Evolutionary conservation across 116 monocot genomes (phyloP).

Genomic region (Cymodocea nodosa): DNA sequence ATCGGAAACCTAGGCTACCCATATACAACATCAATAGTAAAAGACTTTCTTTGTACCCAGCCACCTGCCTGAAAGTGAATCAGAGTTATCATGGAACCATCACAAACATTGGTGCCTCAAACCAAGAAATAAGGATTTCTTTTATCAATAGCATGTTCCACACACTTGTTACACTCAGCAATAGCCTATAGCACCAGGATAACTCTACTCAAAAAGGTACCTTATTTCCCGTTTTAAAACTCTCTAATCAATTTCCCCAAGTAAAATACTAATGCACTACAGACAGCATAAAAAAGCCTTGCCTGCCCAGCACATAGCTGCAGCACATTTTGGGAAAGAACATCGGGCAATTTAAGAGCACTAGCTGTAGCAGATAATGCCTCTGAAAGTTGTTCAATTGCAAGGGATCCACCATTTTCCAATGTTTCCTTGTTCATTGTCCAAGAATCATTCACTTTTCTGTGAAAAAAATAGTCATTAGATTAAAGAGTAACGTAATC

Average conservation of each 20-base stretch:
- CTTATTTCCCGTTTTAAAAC: too few relatives aligned
- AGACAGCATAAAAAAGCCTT: slow-evolving; percentile 1
- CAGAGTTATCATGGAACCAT: too few relatives aligned
- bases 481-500: background rate
- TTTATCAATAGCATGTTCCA: too few relatives aligned
- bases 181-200: too few relatives aligned
- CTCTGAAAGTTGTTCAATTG: slow-evolving; percentile 75
- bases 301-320: slow-evolving; percentile 62
- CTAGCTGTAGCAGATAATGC: slow-evolving; percentile 47
- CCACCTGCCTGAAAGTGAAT: too few relatives aligned
- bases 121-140: too few relatives aligned
- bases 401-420: slow-evolving; percentile 45
- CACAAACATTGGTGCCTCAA: too few relatives aligned
- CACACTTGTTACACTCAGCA: too few relatives aligned
- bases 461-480: slow-evolving; percentile 10
- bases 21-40: too few relatives aligned
- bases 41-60: too few relatives aligned
- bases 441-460: slow-evolving; percentile 92
- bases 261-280: background rate
- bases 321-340: slow-evolving; percentile 24
- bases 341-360: slow-evolving; percentile 32
- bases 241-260: background rate
- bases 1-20: too few relatives aligned
- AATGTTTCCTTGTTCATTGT: slow-evolving; percentile 57
- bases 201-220: too few relatives aligned